Base-by-base conservation (phyloP, 129 eudicot species). In the Arctium lappa region DNA sequence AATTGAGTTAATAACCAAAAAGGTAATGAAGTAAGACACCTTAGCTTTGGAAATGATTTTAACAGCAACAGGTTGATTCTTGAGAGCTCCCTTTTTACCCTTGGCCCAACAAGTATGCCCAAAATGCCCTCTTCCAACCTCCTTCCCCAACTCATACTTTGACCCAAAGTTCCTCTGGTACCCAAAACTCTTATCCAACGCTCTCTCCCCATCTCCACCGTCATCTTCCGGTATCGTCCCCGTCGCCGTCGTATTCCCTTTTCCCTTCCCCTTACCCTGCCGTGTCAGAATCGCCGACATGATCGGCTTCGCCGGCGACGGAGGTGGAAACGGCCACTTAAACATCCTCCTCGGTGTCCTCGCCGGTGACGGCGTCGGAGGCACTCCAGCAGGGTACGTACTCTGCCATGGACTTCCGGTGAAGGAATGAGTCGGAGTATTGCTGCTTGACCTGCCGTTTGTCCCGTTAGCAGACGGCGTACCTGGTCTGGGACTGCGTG, bases 251-350 rank as follows among this genome's bases (percentile, higher is more conserved):
- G 87, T 85, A 31, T 72, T 76, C 0, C 40, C 62, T 73, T 83
- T 85, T 2, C 81, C 68, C 81, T 79, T 89, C 50, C 31, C 79
- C 2, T 73, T 37, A 3, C 88, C 91, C 56, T 89, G 93, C 56
- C 99, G 85, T 48, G 89, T 90, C 91, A 90, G 8, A 29, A 96
- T 60, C 81, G 91, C 92, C 77, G 99, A 90, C 94, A 93, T 91
- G 87, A 95, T 95, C 84, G 99, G 99, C 89, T 91, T 95, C 79
- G 99, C 99, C 83, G 99, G 99, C 6, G 98, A 95, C 60, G 99
- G 99, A n/a, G 99, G 99, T 8, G 99, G 99, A 53, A 96, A 89
- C 69, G 98, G 98, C 98, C 98, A 96, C 85, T 91, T 91, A 89
- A 93, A 88, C 73, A 86, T 85, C 89, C 91, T 74, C 68, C 85